Conservation (phyloP, 768 basidiomycete genomes). For the Amanita inopinata region DNA sequence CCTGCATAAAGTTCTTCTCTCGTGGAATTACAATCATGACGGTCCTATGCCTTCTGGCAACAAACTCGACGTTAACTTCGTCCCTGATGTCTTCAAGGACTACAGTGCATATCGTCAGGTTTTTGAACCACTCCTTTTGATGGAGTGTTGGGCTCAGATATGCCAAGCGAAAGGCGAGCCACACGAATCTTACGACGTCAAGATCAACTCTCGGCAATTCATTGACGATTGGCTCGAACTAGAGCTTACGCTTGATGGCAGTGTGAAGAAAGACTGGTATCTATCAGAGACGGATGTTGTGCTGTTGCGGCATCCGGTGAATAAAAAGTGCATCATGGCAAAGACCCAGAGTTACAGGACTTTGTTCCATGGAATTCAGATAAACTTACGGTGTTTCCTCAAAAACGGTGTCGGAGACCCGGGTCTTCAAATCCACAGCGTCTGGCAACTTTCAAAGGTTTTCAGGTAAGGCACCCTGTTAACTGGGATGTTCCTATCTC, state of each 20-base stretch:
- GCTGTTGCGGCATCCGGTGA: slow-evolving; percentile 54
- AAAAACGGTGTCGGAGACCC: slow-evolving; percentile 35
- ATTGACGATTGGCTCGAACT: slow-evolving; percentile 80
- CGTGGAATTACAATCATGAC: slow-evolving; percentile 76
- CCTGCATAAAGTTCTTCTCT: slow-evolving; percentile 69
- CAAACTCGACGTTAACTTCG: slow-evolving; percentile 24
- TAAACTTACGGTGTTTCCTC: slow-evolving; percentile 48
- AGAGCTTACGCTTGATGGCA: slow-evolving; percentile 51
- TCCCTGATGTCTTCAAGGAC: slow-evolving; percentile 60
- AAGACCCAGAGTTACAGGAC: slow-evolving; percentile 39
- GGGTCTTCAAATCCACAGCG: slow-evolving; percentile 52
- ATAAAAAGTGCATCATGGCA: slow-evolving; percentile 50
- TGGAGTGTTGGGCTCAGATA: slow-evolving; percentile 90
- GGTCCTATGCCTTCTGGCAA: slow-evolving; percentile 55
- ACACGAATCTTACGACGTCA: slow-evolving; percentile 45
- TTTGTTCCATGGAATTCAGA: slow-evolving; percentile 36
- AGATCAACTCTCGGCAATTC: slow-evolving; percentile 58
- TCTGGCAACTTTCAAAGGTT: slow-evolving; percentile 73
- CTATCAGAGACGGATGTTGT: slow-evolving; percentile 80
- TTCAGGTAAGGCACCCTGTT: slow-evolving; percentile 49
- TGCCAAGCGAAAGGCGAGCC: slow-evolving; percentile 63
- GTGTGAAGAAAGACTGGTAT: slow-evolving; percentile 60
- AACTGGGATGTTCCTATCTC: background rate
- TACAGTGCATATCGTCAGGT: slow-evolving; percentile 59
- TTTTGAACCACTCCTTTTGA: slow-evolving; percentile 77